Percentiles rank a stretch among this genome's conserved stretches.
phyloP scores from a whole-genome alignment of 371 early-diverging fungal genomes.

The Paraphysoderma sedebokerense region DNA sequence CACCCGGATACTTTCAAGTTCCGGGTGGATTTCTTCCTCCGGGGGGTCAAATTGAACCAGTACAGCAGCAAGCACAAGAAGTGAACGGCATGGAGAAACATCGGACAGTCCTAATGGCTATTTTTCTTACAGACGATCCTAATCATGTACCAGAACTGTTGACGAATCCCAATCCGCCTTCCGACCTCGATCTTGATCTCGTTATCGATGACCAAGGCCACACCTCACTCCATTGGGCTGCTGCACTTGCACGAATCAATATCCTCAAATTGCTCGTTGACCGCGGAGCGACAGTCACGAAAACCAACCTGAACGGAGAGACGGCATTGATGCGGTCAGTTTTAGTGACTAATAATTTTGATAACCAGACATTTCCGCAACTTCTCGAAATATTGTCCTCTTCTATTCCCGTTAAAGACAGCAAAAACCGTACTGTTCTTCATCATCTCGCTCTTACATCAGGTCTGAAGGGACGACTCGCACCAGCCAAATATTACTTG shows the following conservation, averaged over 20 bases:
- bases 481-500: neutral
- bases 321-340: slow-evolving; percentile 83
- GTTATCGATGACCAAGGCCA: slow-evolving; percentile 88
- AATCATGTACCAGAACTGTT: slow-evolving; percentile 27
- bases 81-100: no score
- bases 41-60: no score
- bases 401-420: neutral
- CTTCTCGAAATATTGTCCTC: slow-evolving; percentile 43
- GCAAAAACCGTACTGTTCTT: neutral
- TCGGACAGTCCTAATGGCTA: slow-evolving; percentile 55
- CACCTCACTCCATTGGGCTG: slow-evolving; percentile 89
- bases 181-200: slow-evolving; percentile 60
- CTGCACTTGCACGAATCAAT: slow-evolving; percentile 67
- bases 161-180: slow-evolving; percentile 17
- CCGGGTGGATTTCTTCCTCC: no score
- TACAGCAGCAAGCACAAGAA: no score
- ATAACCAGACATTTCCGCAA: slow-evolving; percentile 55
- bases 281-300: slow-evolving; percentile 36
- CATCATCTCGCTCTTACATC: neutral
- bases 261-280: slow-evolving; percentile 54
- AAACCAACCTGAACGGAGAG: slow-evolving; percentile 58
- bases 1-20: no score
- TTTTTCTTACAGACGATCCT: slow-evolving; percentile 43
- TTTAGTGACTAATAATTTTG: slow-evolving; percentile 72
- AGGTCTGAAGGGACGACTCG: neutral